Evolutionary conservation across 371 early-diverging fungal genomes (phyloP), one percentile per base, ranked within the genome.

Genomic region (Chytridium lagenaria): DNA sequence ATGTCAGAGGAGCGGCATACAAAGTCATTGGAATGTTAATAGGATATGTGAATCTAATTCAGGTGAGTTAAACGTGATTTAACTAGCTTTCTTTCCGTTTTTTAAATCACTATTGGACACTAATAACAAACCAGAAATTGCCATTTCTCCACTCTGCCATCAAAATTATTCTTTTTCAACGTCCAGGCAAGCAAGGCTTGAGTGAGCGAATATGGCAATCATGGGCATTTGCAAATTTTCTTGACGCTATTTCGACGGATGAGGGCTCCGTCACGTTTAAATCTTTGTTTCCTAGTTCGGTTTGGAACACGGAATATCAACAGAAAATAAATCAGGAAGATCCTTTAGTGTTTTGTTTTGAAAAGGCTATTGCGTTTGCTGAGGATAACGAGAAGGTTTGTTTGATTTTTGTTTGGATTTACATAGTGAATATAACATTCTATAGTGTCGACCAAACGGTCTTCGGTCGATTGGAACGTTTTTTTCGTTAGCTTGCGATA

Each of bases 321-420:
- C 55, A 26, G 26, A 7, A 55, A 16, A 55, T 10, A 55, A 26
- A 55, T 16, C n/a, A 26, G 55, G 10, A 10, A 55, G 55, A 55
- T 55, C 16, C 16, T 7, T 55, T 55, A 10, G 19, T 55, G 10
- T 5, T 23, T 10, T 55, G 10, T 10, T 55, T 55, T 55, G 10
- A 44, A 19, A 44, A 19, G 19, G 7, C 44, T 19, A 7, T 44
- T 12, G 19, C 44, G 7, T 44, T 44, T 19, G 44, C 19, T 7
- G 55, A 55, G 23, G 19, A 16, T 16, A 55, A 55, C 55, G 55
- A 55, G 26, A 55, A 55, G 55, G 55, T n/a, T 55, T 15, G 19
- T 7, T 55, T 7, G 26, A 12, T 44, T 19, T 44, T 44, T 12
- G 19, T 44, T 44, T 19, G 12, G 7, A 44, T 12, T 12, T 44